Base-by-base conservation (phyloP, 805 yeast species). In the Zygosaccharomyces siamensis region DNA sequence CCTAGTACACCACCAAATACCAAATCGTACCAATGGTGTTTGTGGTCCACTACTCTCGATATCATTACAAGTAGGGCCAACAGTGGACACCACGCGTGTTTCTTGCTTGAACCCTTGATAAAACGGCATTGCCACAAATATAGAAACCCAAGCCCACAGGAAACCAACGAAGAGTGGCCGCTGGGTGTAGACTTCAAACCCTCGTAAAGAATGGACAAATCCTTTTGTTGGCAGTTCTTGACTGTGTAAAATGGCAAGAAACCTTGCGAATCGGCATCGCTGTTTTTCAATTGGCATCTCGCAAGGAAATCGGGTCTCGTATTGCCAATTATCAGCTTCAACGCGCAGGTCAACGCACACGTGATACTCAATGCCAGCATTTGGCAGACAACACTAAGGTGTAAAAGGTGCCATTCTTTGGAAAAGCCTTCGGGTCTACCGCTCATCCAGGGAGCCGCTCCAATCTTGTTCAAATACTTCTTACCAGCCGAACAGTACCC, bases 21-120 rank as follows among this genome's bases (percentile, higher is more conserved):
- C 8, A 63, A 56, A 48, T 64, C 68, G 48, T 60, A 61, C 64
- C 66, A 61, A 40, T 59, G 66, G 51, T 64, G 68, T 40, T 63
- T 59, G 46, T 64, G 63, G 45, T 64, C 68, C 2, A 56, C 45
- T 11, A 62, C 49, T 37, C 68, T 52, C 14, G 65, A 59, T 4
- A 56, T 44, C 62, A 64, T 62, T 14, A 64, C 65, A 18, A 59
- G 43, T 7, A 51, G 26, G 8, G 59, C 57, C 21, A 62, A 43
- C 3, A 56, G 11, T 2, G 54, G 53, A 40, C 67, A 62, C 68
- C 68, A 64, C 4, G 52, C n/a, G 51, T 61, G 62, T 18, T 57
- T 51, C 28, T 36, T 36, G 12, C 45, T 50, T 10, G 46, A 28
- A 26, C 59, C 58, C n/a, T 36, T 40, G 24, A 56, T 47, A 43